These are phyloP conservation scores for Dissophora ornata DNA, from an alignment of 192 early-diverging fungal species.

Conservation along the genomic window DNA sequence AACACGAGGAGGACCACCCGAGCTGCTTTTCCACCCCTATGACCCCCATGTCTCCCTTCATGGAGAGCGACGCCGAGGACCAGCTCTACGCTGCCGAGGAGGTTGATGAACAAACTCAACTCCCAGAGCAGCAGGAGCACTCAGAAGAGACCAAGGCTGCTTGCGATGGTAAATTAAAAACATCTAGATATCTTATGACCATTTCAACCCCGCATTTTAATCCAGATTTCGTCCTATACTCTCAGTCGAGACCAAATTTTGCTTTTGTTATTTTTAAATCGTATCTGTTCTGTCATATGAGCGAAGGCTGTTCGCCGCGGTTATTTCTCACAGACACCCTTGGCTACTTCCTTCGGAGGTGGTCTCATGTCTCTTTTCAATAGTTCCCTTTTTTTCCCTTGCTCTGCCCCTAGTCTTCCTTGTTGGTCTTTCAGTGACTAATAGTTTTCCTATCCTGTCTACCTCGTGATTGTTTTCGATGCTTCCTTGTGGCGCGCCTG, in stretches of 20 bases:
- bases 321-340: too few species aligned
- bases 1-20: slow-evolving; percentile 35
- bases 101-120: slow-evolving; percentile 7
- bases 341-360: too few species aligned
- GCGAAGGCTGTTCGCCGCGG: too few species aligned
- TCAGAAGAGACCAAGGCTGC: not conserved
- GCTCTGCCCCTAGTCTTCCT: not conserved
- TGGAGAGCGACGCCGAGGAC: slow-evolving; percentile 48
- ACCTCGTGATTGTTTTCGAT: not conserved
- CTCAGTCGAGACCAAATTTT: too few species aligned
- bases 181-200: not conserved
- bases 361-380: slow-evolving; percentile 4
- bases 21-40: slow-evolving; percentile 47
- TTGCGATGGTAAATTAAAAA: slow-evolving; percentile 19
- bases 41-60: slow-evolving; percentile 54
- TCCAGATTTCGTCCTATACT: too few species aligned
- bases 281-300: too few species aligned
- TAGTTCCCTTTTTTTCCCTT: not conserved
- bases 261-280: too few species aligned
- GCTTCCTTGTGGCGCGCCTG: not conserved
- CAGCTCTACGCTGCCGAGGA: slow-evolving; percentile 35
- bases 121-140: slow-evolving; percentile 17
- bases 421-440: slow-evolving; percentile 21
- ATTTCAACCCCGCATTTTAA: not conserved
- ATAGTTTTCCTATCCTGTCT: slow-evolving; percentile 24